Evolutionary conservation across 805 yeast genomes (phyloP).

Genomic region (Yarrowia osloensis): DNA sequence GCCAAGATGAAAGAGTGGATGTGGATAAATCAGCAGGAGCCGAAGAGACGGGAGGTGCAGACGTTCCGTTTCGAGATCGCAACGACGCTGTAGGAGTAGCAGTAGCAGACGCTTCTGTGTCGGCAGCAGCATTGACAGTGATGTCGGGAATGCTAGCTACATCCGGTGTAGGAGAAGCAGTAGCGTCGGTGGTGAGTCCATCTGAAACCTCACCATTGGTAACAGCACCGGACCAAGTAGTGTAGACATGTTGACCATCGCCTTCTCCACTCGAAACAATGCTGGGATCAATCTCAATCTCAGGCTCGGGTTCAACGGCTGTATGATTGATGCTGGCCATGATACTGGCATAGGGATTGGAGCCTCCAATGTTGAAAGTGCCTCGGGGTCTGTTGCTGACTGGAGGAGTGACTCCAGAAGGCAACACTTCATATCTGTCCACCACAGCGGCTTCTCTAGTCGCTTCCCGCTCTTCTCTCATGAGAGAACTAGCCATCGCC

Average conservation of each 20-base stretch:
- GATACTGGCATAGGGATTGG: constrained; percentile 60
- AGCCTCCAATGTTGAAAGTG: constrained; percentile 2
- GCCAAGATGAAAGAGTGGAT: constrained; percentile 56
- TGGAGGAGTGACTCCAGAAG: background rate
- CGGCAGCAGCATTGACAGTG: background rate
- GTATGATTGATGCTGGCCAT: constrained; percentile 41
- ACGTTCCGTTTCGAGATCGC: background rate
- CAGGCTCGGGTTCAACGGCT: background rate
- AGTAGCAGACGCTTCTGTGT: background rate
- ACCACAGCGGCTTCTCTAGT: background rate
- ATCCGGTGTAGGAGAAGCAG: background rate
- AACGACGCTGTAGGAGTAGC: background rate
- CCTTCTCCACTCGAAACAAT: constrained; percentile 35
- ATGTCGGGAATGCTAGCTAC: background rate
- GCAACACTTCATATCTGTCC: background rate
- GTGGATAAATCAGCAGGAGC: background rate
- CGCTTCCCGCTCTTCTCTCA: background rate
- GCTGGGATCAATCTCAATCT: constrained; percentile 45
- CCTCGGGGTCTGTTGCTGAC: background rate
- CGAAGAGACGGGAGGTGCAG: background rate
- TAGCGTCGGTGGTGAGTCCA: too few relatives aligned
- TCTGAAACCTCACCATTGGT: background rate
- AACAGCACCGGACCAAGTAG: background rate
- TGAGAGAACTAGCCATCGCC: background rate
- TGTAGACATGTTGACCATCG: background rate